Conservation (phyloP, 1,284 basidiomycete genomes). For the Irpex rosettiformis region DNA sequence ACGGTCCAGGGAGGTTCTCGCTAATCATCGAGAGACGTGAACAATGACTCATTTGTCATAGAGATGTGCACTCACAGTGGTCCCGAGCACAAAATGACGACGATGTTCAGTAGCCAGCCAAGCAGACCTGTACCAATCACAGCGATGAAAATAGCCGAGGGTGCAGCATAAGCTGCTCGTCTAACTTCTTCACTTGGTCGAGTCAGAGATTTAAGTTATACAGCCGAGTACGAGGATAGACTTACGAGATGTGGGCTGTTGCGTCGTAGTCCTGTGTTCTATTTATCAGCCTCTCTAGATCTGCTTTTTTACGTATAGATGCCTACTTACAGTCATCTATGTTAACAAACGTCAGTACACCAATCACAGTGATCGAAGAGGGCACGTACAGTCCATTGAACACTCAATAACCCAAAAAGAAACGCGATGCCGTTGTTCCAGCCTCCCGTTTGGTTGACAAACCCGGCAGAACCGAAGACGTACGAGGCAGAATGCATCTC, state of each 20-base stretch:
- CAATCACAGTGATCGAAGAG: neutral
- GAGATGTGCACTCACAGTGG: conserved; percentile 42
- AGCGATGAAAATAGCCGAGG: conserved; percentile 85
- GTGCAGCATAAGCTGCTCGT: conserved; percentile 82
- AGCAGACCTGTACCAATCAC: conserved; percentile 82
- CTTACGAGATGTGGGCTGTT: conserved; percentile 86
- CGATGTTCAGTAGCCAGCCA: conserved; percentile 85
- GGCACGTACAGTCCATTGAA: conserved; percentile 81
- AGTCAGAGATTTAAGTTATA: neutral
- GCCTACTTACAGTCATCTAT: conserved; percentile 60
- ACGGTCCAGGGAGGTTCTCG: conserved; percentile 58
- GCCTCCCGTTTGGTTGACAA: conserved; percentile 78
- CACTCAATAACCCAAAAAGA: conserved; percentile 83
- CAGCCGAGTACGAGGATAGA: conserved; percentile 9
- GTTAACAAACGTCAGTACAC: neutral
- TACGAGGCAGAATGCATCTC: conserved; percentile 82
- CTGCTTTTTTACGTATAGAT: neutral
- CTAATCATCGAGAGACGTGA: conserved; percentile 29
- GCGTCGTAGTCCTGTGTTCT: conserved; percentile 61
- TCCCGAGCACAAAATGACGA: conserved; percentile 80
- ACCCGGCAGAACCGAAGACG: conserved; percentile 71
- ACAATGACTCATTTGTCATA: too few species aligned
- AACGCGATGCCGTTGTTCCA: conserved; percentile 82
- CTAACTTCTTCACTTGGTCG: conserved; percentile 76
- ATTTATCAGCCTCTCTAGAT: neutral